A percentile compares a stretch with the other conserved stretches of the same genome.
phyloP scores from a whole-genome alignment of 306 rosid genomes.

The Abrus precatorius region DNA sequence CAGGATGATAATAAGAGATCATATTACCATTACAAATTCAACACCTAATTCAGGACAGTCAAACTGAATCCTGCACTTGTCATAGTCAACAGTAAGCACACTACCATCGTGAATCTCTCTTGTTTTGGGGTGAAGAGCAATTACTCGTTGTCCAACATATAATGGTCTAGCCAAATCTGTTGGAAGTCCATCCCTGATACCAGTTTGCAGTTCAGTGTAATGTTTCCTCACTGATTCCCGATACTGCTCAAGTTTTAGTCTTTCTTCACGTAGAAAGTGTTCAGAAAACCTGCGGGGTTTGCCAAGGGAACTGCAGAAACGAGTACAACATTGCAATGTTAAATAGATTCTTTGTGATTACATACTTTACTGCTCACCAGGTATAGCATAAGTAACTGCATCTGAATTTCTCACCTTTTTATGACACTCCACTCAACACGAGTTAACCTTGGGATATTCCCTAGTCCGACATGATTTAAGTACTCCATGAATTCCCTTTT shows the following conservation, averaged over 20 bases:
- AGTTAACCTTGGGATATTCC: conserved; percentile 85
- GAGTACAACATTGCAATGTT: conserved; percentile 41
- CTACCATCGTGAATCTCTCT: conserved; percentile 93
- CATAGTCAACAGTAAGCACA: conserved; percentile 91
- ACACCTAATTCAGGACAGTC: conserved; percentile 88
- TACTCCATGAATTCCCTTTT: conserved; percentile 93
- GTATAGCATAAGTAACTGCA: conserved; percentile 34
- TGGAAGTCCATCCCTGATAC: conserved; percentile 87
- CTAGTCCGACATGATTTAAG: conserved; percentile 94
- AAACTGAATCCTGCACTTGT: conserved; percentile 89
- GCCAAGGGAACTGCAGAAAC: conserved; percentile 88
- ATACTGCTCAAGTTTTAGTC: conserved; percentile 82
- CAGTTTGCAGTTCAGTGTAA: conserved; percentile 78
- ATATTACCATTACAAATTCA: conserved; percentile 82
- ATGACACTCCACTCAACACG: conserved; percentile 94
- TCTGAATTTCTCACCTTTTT: conserved; percentile 67
- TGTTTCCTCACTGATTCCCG: conserved; percentile 88
- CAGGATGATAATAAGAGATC: conserved; percentile 45
- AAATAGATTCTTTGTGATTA: conserved; percentile 34
- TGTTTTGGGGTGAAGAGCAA: conserved; percentile 88
- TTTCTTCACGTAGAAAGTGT: conserved; percentile 77
- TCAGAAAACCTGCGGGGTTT: conserved; percentile 97
- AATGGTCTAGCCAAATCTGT: conserved; percentile 93
- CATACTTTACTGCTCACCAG: conserved; percentile 4
- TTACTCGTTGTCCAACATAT: conserved; percentile 88